Evolutionary conservation across 768 basidiomycete species (phyloP).

Genomic region (Tylopilus sp.): DNA sequence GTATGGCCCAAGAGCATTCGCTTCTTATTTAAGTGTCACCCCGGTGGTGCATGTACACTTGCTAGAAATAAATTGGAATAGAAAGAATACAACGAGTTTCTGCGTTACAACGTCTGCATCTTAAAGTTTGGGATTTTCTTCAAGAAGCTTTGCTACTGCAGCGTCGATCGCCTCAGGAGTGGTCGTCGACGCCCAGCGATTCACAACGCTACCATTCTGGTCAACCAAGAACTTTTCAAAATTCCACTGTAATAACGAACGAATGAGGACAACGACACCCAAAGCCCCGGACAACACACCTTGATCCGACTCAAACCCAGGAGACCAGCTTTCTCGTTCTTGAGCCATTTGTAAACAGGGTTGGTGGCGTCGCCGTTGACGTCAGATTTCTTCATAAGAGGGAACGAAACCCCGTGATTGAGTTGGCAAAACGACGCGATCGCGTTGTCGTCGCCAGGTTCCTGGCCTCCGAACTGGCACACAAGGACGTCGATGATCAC

Average conservation of each 20-base stretch:
- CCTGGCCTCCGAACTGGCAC: slow-evolving; percentile 78
- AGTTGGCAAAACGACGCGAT: slow-evolving; percentile 71
- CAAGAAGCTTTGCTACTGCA: slow-evolving; percentile 60
- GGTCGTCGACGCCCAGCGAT: slow-evolving; percentile 76
- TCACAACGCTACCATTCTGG: slow-evolving; percentile 69
- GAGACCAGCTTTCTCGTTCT: slow-evolving; percentile 71
- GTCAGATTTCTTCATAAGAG: slow-evolving; percentile 88
- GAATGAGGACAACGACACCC: background rate
- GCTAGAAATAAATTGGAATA: background rate
- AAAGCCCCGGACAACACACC: slow-evolving; percentile 38
- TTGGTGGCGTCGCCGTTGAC: slow-evolving; percentile 88
- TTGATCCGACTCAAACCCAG: slow-evolving; percentile 73
- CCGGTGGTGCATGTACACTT: too few species aligned
- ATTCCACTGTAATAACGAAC: slow-evolving; percentile 60
- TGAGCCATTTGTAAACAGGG: slow-evolving; percentile 82
- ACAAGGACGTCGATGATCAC: background rate
- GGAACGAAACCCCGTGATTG: slow-evolving; percentile 90
- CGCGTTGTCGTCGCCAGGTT: slow-evolving; percentile 75
- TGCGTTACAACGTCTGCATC: background rate
- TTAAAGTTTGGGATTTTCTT: slow-evolving; percentile 18
- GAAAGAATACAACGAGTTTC: background rate
- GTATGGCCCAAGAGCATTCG: too few species aligned
- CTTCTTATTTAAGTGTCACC: too few species aligned
- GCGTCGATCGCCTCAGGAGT: slow-evolving; percentile 60
- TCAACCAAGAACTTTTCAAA: slow-evolving; percentile 88